Conservation (phyloP, 148 eudicot genomes). For the Silene conica region DNA sequence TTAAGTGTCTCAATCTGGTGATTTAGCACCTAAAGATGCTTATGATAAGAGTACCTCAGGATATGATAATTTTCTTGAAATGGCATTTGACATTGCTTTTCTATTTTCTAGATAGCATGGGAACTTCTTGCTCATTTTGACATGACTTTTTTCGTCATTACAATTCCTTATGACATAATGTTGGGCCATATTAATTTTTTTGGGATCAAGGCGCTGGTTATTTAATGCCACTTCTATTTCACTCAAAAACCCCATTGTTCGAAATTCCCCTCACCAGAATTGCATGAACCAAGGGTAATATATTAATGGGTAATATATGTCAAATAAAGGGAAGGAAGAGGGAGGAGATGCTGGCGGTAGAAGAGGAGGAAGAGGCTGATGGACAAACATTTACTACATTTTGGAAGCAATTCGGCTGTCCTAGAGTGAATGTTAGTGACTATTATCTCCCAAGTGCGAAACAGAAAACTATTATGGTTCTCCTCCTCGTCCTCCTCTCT, state of each 20-base stretch:
- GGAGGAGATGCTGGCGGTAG: neutral
- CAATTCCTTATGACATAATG: neutral
- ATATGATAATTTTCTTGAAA: neutral
- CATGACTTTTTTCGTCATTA: neutral
- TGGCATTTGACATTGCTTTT: neutral
- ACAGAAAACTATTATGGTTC: neutral
- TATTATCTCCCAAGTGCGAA: neutral
- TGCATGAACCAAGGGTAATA: neutral
- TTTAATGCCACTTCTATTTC: no score
- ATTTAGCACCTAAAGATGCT: neutral
- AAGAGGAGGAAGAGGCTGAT: neutral
- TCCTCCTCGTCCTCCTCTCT: neutral
- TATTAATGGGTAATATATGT: neutral
- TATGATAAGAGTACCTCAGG: neutral
- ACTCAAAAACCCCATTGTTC: neutral
- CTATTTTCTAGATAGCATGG: neutral
- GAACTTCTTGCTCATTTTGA: neutral
- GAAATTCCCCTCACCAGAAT: neutral
- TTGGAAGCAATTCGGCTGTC: neutral
- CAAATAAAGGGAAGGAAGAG: neutral
- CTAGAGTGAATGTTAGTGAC: neutral
- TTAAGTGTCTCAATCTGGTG: neutral
- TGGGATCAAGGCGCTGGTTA: neutral
- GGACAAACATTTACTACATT: neutral
- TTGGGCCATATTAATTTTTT: neutral